Percentiles rank a stretch among this genome's conserved stretches.
phyloP scores from a whole-genome alignment of 2,329 filamentous ascomycete species.

The Fusarium illudens region DNA sequence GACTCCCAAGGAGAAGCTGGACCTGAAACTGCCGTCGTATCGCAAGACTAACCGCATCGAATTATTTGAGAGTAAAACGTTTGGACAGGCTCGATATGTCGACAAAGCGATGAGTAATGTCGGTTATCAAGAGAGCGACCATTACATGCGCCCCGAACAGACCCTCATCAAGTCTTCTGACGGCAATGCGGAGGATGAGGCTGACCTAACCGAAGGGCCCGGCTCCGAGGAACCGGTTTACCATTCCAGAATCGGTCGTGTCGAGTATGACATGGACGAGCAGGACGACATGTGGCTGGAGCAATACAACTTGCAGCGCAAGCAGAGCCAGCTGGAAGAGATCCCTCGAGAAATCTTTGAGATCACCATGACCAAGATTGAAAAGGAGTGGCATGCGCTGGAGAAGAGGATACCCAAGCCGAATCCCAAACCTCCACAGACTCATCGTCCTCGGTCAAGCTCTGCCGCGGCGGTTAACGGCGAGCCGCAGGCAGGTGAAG shows the following conservation, averaged over 20 bases:
- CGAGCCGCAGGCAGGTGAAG: constrained; percentile 82
- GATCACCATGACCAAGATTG: constrained; percentile 97
- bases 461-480: constrained; percentile 96
- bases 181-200: constrained; percentile 66
- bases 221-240: constrained; percentile 44
- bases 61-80: constrained; percentile 83
- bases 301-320: constrained; percentile 80
- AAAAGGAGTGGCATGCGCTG: constrained; percentile 96
- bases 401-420: constrained; percentile 98
- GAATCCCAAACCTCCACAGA: constrained; percentile 95
- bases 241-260: constrained; percentile 70
- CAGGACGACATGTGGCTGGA: constrained; percentile 98
- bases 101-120: constrained; percentile 96
- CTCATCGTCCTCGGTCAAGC: constrained; percentile 89
- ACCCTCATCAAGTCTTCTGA: constrained; percentile 73
- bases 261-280: constrained; percentile 99
- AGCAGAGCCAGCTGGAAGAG: constrained; percentile 75
- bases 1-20: constrained; percentile 81
- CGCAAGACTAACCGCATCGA: constrained; percentile 81
- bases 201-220: constrained; percentile 53
- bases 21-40: constrained; percentile 78
- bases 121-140: constrained; percentile 93
- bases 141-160: constrained; percentile 80
- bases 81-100: constrained; percentile 88
- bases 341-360: constrained; percentile 96